Percentiles rank a stretch among this genome's conserved stretches.
Evolutionary conservation across 2,329 filamentous ascomycete genomes (phyloP).

Genomic region (Graphiopsis chlorocephala): DNA sequence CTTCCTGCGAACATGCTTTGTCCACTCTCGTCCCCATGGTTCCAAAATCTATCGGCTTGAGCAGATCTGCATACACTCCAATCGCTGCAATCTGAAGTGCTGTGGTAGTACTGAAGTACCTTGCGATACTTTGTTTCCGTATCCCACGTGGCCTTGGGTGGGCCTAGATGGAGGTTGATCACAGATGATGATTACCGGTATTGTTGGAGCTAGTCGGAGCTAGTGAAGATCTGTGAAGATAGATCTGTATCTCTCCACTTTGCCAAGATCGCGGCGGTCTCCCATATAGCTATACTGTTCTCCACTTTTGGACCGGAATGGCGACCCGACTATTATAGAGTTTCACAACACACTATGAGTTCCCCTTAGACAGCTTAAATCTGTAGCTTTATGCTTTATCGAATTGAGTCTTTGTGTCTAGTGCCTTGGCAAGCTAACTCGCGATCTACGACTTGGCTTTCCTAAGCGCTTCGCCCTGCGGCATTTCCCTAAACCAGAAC

Average conservation of each 20-base stretch:
- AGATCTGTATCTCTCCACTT: not conserved
- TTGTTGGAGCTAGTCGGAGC: too few species aligned
- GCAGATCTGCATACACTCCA: too few species aligned
- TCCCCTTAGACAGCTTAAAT: not conserved
- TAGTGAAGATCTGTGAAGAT: constrained; percentile 1
- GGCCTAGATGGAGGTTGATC: too few species aligned
- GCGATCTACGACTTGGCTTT: too few species aligned
- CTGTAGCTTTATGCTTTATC: not conserved
- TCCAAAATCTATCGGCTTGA: not conserved
- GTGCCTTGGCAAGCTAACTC: not conserved
- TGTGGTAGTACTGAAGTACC: not conserved
- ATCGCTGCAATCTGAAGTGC: not conserved
- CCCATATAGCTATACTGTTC: not conserved
- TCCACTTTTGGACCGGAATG: not conserved
- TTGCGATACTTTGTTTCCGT: not conserved
- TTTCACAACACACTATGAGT: not conserved
- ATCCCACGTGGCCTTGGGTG: not conserved
- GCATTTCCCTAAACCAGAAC: not conserved
- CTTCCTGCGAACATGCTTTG: too few species aligned
- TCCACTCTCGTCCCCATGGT: too few species aligned
- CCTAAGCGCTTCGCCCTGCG: not conserved
- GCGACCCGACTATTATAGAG: not conserved
- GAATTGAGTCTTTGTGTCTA: not conserved
- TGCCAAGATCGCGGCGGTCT: constrained; percentile 1
- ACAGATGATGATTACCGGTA: too few species aligned